Base-by-base conservation (phyloP, 306 rosid genomes). In the Cyamopsis tetragonoloba region DNA sequence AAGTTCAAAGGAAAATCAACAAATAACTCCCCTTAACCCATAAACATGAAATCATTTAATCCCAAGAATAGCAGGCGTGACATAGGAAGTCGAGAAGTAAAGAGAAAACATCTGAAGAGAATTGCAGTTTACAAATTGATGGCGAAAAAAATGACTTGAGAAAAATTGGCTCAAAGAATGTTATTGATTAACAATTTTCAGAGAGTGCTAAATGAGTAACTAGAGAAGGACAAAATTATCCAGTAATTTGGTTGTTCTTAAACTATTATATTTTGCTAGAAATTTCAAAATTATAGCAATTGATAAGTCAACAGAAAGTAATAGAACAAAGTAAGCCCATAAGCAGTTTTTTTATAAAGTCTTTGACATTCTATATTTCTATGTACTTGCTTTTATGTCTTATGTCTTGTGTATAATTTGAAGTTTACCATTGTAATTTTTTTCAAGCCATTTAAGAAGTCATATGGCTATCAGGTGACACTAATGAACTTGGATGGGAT, bases 21-120 rank as follows among this genome's bases (percentile, higher is more conserved):
- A 22, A 42, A 39, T 23, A 47, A 41, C 54, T 60, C 60, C 7
- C 31, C 18, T 28, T 61, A 47, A 42, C 70, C 27, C 59, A 53
- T 60, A 50, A 56, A 72, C 38, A 38, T 32, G 51, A 48, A 6
- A 54, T 47, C 15, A 31, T 20, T 20, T 34, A 35, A 63, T 70
- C 60, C 49, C 48, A 55, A 37, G 19, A 26, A 71, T 13, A 53
- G 62, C 19, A 34, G 15, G 50, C 18, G 22, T 30, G 42, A 11
- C 47, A 34, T 57, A 49, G 49, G 64, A 66, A 54, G 58, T 56
- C 18, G 26, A 41, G 24, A 59, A 55, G 31, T 56, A 54, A 57
- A 34, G 49, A 35, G 26, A 58, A 73, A 68, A 70, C 62, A 80
- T 47, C 54, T 50, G 24, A 49, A 38, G 54, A 59, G 56, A 44